phyloP scores from a whole-genome alignment of 1,284 basidiomycete species.

The Cryptococcus floricola region DNA sequence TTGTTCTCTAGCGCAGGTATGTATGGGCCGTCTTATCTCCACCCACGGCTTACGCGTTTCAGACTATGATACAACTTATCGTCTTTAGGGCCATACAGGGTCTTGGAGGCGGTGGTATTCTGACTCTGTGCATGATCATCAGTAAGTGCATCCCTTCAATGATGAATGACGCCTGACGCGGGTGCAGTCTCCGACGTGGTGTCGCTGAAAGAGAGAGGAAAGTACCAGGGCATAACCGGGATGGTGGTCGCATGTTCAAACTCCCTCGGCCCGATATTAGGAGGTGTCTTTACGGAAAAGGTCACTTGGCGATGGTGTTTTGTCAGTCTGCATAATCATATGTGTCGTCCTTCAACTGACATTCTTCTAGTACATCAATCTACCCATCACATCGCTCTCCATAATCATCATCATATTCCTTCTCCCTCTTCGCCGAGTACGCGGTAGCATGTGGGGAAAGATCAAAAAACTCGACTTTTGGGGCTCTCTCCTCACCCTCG shows the following conservation, averaged over 20 bases:
- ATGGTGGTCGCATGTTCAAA: slow-evolving; percentile 42
- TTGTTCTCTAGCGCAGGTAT: slow-evolving; percentile 44
- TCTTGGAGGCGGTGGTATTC: slow-evolving; percentile 45
- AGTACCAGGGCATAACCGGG: slow-evolving; percentile 49
- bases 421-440: slow-evolving; percentile 63
- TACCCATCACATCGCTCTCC: slow-evolving; percentile 58
- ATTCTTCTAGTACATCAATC: slow-evolving; percentile 56
- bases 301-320: slow-evolving; percentile 55
- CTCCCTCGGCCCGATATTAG: slow-evolving; percentile 46
- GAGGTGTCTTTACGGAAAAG: slow-evolving; percentile 45
- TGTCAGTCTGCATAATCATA: slow-evolving; percentile 1
- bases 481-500: slow-evolving; percentile 59
- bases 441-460: slow-evolving; percentile 59
- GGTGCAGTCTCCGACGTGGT: slow-evolving; percentile 39
- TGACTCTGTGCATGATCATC: slow-evolving; percentile 44
- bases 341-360: slow-evolving; percentile 5
- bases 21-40: not conserved
- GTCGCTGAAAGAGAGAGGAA: slow-evolving; percentile 48
- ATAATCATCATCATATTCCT: slow-evolving; percentile 59
- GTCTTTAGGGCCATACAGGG: slow-evolving; percentile 56
- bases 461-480: slow-evolving; percentile 66
- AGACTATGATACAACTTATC: slow-evolving; percentile 66
- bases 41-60: slow-evolving; percentile 53
- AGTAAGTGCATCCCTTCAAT: slow-evolving; percentile 10
- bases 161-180: not conserved